phyloP scores from a whole-genome alignment of 495 filamentous ascomycete genomes.

The Cryomyces minteri region DNA sequence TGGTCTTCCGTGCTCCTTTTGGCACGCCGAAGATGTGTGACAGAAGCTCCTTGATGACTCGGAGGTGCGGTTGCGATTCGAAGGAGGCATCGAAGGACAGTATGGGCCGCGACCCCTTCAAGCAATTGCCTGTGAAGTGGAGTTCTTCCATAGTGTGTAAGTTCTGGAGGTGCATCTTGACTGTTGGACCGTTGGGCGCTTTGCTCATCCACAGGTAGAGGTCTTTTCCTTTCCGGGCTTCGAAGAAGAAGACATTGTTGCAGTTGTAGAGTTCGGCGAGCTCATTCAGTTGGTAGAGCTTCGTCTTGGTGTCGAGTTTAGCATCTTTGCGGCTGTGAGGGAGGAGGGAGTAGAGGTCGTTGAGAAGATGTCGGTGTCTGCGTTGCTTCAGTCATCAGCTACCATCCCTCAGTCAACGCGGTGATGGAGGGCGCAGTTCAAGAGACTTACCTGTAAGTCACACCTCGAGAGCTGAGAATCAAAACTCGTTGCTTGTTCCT shows the following conservation, averaged over 20 bases:
- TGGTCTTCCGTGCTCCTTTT: constrained; percentile 66
- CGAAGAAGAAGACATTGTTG: constrained; percentile 96
- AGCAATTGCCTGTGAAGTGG: constrained; percentile 90
- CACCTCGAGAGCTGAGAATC: constrained; percentile 75
- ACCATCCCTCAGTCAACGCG: constrained; percentile 1
- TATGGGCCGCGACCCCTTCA: constrained; percentile 89
- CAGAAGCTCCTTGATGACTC: constrained; percentile 71
- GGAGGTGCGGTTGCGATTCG: constrained; percentile 50
- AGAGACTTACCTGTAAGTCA: constrained; percentile 56
- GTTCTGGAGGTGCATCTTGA: constrained; percentile 60
- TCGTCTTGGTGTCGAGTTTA: constrained; percentile 91
- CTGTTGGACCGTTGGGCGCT: constrained; percentile 84
- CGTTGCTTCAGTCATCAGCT: neutral
- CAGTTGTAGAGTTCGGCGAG: constrained; percentile 96
- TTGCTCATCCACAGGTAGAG: constrained; percentile 88
- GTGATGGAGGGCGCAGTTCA: constrained; percentile 1
- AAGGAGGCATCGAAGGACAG: constrained; percentile 83
- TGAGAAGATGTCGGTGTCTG: constrained; percentile 82
- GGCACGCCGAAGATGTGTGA: constrained; percentile 89
- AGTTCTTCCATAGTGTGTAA: constrained; percentile 92
- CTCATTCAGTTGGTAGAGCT: constrained; percentile 85
- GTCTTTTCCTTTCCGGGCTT: constrained; percentile 88
- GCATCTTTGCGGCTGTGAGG: constrained; percentile 87
- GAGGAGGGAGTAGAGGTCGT: constrained; percentile 74
- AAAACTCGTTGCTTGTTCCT: constrained; percentile 67